A percentile compares a stretch with the other conserved stretches of the same genome.
Conservation (phyloP, 495 filamentous ascomycete genomes). For the Hypoxylon subgilvum region DNA sequence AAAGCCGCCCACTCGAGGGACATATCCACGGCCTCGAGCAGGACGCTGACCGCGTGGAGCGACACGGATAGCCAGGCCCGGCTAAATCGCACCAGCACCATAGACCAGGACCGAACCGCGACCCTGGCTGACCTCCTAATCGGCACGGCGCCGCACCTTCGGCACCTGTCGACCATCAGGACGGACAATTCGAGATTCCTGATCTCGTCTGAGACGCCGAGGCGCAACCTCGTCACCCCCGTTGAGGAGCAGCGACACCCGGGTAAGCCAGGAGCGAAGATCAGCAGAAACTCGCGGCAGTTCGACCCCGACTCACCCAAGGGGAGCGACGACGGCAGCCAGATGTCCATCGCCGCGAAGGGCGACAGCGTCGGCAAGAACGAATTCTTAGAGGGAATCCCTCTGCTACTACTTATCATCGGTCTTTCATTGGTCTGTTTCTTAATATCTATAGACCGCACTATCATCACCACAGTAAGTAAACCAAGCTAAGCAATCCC, state of each 20-base stretch:
- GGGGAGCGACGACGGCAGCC: conserved; percentile 16
- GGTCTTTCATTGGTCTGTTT: conserved; percentile 50
- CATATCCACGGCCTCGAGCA: conserved; percentile 21
- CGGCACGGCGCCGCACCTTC: conserved; percentile 30
- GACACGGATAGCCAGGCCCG: conserved; percentile 16
- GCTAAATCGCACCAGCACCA: background rate
- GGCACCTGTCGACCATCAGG: conserved; percentile 19
- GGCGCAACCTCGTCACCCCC: conserved; percentile 16
- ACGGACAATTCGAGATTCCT: conserved; percentile 3
- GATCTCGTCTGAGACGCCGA: conserved; percentile 6
- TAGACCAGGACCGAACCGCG: conserved; percentile 6
- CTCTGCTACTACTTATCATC: conserved; percentile 38
- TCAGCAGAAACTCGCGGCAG: conserved; percentile 10
- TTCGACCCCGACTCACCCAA: conserved; percentile 9
- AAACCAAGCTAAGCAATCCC: background rate
- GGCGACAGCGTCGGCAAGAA: conserved; percentile 23
- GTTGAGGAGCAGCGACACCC: conserved; percentile 44
- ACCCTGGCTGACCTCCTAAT: conserved; percentile 32
- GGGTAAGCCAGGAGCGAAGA: conserved; percentile 31
- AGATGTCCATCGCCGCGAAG: conserved; percentile 19
- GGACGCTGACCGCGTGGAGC: conserved; percentile 17
- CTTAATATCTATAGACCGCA: conserved; percentile 51
- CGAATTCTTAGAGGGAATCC: conserved; percentile 39
- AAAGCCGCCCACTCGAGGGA: conserved; percentile 16
- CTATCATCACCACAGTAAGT: conserved; percentile 52